These are phyloP conservation scores for Elongisporangium senticosum DNA, from an alignment of 352 stramenopile species.

Conservation along the genomic window DNA sequence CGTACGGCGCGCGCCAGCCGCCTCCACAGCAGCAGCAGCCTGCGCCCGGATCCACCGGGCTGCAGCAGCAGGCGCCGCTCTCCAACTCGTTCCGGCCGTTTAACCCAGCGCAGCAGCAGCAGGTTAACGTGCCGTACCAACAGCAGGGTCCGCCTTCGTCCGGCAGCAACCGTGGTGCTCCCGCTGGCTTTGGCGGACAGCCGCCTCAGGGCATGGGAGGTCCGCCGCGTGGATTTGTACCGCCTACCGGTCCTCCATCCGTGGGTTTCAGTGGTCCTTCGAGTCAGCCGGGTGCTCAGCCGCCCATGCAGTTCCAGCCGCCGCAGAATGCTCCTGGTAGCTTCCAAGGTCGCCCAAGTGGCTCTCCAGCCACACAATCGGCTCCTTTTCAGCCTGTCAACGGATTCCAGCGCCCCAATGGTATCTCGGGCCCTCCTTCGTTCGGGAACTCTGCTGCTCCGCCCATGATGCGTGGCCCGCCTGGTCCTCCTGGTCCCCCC, in stretches of 20 bases:
- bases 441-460: constrained; percentile 5
- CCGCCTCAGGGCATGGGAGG: background rate
- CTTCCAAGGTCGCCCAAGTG: background rate
- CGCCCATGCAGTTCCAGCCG: constrained; percentile 15
- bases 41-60: constrained; percentile 1
- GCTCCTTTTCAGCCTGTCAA: background rate
- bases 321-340: constrained; percentile 8
- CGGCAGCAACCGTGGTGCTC: constrained; percentile 9
- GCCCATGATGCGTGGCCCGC: constrained; percentile 26
- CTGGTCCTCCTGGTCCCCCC: constrained; percentile 10
- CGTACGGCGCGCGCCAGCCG: constrained; percentile 36
- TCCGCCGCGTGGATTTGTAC: constrained; percentile 21
- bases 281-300: constrained; percentile 23
- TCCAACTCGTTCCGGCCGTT: constrained; percentile 56
- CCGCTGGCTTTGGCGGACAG: constrained; percentile 2
- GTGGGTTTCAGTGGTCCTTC: constrained; percentile 23
- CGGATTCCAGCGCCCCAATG: constrained; percentile 5
- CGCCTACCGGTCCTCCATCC: constrained; percentile 8
- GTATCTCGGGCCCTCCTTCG: background rate
- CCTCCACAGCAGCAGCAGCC: constrained; percentile 19
- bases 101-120: constrained; percentile 38
- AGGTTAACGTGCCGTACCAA: constrained; percentile 26
- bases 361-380: background rate
- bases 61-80: constrained; percentile 24
- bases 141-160: constrained; percentile 16